Evolutionary conservation across 139 green algal genomes (phyloP).

Genomic region (Chlorella sorokiniana): DNA sequence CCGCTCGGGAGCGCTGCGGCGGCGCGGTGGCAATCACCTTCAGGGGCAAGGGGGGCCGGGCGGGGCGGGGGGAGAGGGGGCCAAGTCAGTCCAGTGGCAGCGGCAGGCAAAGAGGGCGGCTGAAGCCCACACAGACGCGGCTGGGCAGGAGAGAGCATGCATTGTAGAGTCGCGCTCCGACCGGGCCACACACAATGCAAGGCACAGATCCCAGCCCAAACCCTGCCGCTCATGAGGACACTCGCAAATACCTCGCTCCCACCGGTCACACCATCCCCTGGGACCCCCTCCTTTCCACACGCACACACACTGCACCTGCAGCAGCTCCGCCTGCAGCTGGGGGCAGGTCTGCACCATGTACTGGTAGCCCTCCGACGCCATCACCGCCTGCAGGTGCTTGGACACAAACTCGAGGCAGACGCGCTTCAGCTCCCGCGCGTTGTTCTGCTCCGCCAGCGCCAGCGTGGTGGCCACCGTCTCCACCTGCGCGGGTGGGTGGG

Average conservation of each 20-base stretch:
- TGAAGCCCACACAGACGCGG: too few species aligned
- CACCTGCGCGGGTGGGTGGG: slow-evolving; percentile 49
- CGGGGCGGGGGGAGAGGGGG: too few species aligned
- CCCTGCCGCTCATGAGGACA: too few species aligned
- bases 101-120: too few species aligned
- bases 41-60: background rate
- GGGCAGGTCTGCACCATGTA: slow-evolving; percentile 91
- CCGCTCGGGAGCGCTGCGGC: background rate
- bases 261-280: background rate
- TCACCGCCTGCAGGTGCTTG: slow-evolving; percentile 86
- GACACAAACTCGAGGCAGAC: slow-evolving; percentile 94
- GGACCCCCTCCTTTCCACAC: background rate
- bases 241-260: too few species aligned
- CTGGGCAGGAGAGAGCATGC: too few species aligned
- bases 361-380: slow-evolving; percentile 92
- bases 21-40: slow-evolving; percentile 32
- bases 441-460: slow-evolving; percentile 95
- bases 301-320: slow-evolving; percentile 49
- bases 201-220: too few species aligned
- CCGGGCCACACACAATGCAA: too few species aligned
- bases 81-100: too few species aligned
- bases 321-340: slow-evolving; percentile 75
- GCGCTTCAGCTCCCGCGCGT: slow-evolving; percentile 85
- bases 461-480: slow-evolving; percentile 96
- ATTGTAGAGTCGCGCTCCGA: too few species aligned